These are phyloP conservation scores for Phyllachora maydis DNA, from an alignment of 2,329 filamentous ascomycete genomes.

Conservation along the genomic window DNA sequence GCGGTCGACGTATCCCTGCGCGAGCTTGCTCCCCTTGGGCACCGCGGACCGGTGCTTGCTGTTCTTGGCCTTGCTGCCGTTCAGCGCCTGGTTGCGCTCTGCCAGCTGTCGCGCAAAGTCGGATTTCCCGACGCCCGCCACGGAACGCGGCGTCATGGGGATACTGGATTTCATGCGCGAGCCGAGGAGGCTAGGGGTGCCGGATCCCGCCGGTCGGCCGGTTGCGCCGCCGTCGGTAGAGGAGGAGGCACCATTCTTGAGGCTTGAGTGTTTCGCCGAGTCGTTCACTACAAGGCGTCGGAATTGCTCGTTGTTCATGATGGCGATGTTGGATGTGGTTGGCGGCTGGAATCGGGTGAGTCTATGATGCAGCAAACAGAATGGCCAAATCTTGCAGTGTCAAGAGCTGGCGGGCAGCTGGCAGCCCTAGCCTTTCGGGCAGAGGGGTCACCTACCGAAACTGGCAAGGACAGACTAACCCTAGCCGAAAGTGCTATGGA, in stretches of 20 bases:
- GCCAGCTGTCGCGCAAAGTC: slow-evolving; percentile 75
- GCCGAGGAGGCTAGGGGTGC: slow-evolving; percentile 34
- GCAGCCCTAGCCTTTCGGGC: no score
- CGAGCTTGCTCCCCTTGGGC: slow-evolving; percentile 67
- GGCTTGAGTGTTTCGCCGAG: slow-evolving; percentile 15
- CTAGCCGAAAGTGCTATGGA: no score
- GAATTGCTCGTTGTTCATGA: slow-evolving; percentile 94
- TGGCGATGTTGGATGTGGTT: no score
- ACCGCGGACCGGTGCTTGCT: slow-evolving; percentile 64
- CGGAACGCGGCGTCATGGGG: slow-evolving; percentile 76
- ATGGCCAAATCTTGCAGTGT: no score
- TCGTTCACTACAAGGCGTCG: slow-evolving; percentile 49
- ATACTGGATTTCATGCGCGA: slow-evolving; percentile 64
- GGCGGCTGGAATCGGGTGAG: no score
- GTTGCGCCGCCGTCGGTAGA: slow-evolving; percentile 8
- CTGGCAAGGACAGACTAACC: no score
- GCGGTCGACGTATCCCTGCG: slow-evolving; percentile 68
- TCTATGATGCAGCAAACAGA: no score
- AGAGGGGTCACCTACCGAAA: no score
- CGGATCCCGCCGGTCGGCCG: slow-evolving; percentile 7
- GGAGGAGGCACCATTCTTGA: slow-evolving; percentile 24
- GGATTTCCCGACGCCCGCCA: slow-evolving; percentile 29
- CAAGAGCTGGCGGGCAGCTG: no score
- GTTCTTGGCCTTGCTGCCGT: slow-evolving; percentile 20
- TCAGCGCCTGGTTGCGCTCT: slow-evolving; percentile 36